Evolutionary conservation across 345 rosid species (phyloP).

Genomic region (Bruguiera sexangula): DNA sequence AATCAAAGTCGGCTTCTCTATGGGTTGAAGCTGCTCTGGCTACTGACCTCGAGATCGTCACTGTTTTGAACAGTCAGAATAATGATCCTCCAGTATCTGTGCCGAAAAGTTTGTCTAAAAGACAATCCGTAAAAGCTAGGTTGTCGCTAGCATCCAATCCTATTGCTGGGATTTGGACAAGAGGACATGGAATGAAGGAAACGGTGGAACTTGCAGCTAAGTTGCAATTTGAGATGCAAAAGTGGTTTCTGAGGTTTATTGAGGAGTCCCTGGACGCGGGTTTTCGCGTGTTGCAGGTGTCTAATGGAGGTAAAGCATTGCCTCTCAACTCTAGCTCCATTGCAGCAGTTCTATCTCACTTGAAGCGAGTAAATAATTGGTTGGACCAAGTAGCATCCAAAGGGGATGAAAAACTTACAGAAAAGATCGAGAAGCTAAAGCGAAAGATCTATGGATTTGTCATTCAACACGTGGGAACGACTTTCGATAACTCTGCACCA

Average conservation of each 20-base stretch:
- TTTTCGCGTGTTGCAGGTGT: conserved; percentile 45
- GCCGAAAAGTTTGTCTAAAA: conserved; percentile 37
- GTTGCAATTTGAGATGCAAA: conserved; percentile 70
- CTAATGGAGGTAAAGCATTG: conserved; percentile 35
- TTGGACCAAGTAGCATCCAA: conserved; percentile 48
- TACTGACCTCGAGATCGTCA: conserved; percentile 76
- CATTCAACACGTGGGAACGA: conserved; percentile 87
- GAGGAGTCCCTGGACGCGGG: conserved; percentile 85
- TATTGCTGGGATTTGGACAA: conserved; percentile 46
- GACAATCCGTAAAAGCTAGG: conserved; percentile 33
- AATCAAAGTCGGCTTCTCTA: conserved; percentile 53
- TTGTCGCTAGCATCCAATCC: conserved; percentile 18
- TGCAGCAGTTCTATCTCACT: conserved; percentile 66
- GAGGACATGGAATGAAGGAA: conserved; percentile 57
- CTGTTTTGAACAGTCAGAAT: conserved; percentile 45
- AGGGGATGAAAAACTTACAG: conserved; percentile 31
- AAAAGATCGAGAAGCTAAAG: conserved; percentile 64
- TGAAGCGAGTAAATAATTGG: conserved; percentile 89
- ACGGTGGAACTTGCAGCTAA: conserved; percentile 54
- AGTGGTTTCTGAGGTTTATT: conserved; percentile 71
- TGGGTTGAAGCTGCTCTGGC: conserved; percentile 96
- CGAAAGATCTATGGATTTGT: conserved; percentile 87
- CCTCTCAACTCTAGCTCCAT: conserved; percentile 64
- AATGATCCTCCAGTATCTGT: conserved; percentile 37
- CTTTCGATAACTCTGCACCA: conserved; percentile 47